Evolutionary conservation across 768 basidiomycete genomes (phyloP), one percentile per base, ranked within the genome.

Genomic region (Podaxis carcinomalis): DNA sequence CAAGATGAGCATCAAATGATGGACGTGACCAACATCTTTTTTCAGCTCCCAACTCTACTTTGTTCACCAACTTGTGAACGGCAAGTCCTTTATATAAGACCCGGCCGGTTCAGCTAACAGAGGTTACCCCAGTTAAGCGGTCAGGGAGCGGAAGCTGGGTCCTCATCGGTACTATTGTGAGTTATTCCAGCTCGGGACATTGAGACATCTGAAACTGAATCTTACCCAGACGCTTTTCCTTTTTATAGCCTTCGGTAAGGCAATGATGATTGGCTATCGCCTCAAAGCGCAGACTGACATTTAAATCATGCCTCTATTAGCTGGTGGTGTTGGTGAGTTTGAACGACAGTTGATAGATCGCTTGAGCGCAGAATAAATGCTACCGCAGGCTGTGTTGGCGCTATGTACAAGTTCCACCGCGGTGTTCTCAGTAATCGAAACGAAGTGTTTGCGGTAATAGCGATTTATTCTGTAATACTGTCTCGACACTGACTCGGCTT

Each of bases 31-130:
- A 7, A 44, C n/a, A 42, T 11, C 55, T 13, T 25, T 23, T 37
- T 46, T 10, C 62, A 80, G 79, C 28, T 79, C 80, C 11, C 80
- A 81, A 61, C 64, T 75, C 62, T 79, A 75, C 65, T 80, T 81
- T 59, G 78, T 74, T 4, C 70, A 74, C 56, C 78, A 80, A 63
- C 65, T 80, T 5, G 71, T 77, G 51, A 64, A 65, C 13, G 76
- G 77, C 76, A 54, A 21, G 68, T 58, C 37, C 16, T 16, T 5
- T 10, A 44, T 39, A 49, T 27, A 47, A 37, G 14, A 51, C 13
- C 25, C n/a, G 4, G 7, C 23, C 27, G 23, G 52, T 44, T 50
- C 32, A 1, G 13, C 25, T 19, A 3, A 28, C 4, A 9, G 27
- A 28, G 21, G 32, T 51, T 19, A 35, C 21, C 50, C 7, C n/a